Evolutionary conservation across 73 alveolate genomes (phyloP).

Genomic region (Blepharisma japonicum): DNA sequence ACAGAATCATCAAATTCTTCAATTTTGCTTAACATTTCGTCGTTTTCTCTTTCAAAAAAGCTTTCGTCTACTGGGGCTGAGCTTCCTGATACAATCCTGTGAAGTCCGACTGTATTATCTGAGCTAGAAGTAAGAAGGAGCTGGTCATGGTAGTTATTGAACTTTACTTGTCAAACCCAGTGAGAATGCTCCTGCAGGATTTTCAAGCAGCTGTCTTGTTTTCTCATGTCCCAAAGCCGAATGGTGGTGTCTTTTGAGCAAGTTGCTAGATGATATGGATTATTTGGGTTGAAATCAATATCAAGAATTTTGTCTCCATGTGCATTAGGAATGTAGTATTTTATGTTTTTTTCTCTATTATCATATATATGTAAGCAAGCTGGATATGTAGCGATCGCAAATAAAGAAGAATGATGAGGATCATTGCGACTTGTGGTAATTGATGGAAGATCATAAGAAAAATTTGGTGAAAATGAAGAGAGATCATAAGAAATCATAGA

Average conservation of each 20-base stretch:
- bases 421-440: neutral
- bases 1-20: conserved; percentile 12
- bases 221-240: conserved; percentile 64
- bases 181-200: conserved; percentile 56
- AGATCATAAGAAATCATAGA: neutral
- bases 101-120: conserved; percentile 46
- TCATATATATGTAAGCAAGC: neutral
- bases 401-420: conserved; percentile 9
- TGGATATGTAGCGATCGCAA: neutral
- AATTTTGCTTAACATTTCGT: neutral
- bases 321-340: conserved; percentile 30
- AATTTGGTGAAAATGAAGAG: neutral
- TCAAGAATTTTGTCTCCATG: conserved; percentile 51
- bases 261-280: conserved; percentile 55
- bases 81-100: conserved; percentile 52
- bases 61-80: conserved; percentile 41
- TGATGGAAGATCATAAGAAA: too few species aligned
- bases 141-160: conserved; percentile 58
- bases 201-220: conserved; percentile 35
- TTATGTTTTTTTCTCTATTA: neutral
- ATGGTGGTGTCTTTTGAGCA: conserved; percentile 51
- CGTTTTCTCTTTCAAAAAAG: conserved; percentile 22
- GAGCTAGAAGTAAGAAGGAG: conserved; percentile 48
- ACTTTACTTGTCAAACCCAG: conserved; percentile 52
- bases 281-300: conserved; percentile 63